phyloP scores from a whole-genome alignment of 1,284 basidiomycete genomes.

The Cryptococcus jaspeensis region DNA sequence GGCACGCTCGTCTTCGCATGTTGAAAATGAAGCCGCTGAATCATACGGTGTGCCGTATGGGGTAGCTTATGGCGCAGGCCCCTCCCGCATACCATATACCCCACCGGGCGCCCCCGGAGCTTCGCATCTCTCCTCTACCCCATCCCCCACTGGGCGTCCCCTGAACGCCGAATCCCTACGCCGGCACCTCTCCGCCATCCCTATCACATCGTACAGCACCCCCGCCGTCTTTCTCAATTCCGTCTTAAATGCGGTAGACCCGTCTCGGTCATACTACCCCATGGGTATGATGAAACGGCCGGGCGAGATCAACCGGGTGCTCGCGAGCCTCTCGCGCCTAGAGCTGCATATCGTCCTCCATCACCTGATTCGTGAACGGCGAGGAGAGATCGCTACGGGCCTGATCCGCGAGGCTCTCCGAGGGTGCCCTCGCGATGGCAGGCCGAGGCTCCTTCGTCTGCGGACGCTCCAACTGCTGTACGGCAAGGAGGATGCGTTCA shows the following conservation, averaged over 20 bases:
- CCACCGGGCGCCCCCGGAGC: background rate
- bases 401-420: conserved; percentile 8
- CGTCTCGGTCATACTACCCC: background rate
- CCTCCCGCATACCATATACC: conserved; percentile 37
- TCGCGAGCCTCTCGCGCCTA: conserved; percentile 17
- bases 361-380: conserved; percentile 27
- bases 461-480: conserved; percentile 9
- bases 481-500: conserved; percentile 4
- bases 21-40: background rate
- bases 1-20: background rate
- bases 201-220: background rate
- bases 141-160: background rate
- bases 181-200: background rate
- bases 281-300: background rate
- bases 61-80: conserved; percentile 37
- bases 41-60: conserved; percentile 24
- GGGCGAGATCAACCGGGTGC: background rate
- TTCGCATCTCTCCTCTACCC: too few relatives aligned
- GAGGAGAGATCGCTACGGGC: conserved; percentile 14
- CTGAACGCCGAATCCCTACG: background rate
- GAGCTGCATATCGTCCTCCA: conserved; percentile 31
- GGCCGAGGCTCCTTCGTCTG: conserved; percentile 6
- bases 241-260: background rate
- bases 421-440: conserved; percentile 1
- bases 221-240: conserved; percentile 1